A percentile compares a stretch with the other conserved stretches of the same genome.
Evolutionary conservation across 2,329 filamentous ascomycete species (phyloP).

Genomic region (Colletotrichum agaves): DNA sequence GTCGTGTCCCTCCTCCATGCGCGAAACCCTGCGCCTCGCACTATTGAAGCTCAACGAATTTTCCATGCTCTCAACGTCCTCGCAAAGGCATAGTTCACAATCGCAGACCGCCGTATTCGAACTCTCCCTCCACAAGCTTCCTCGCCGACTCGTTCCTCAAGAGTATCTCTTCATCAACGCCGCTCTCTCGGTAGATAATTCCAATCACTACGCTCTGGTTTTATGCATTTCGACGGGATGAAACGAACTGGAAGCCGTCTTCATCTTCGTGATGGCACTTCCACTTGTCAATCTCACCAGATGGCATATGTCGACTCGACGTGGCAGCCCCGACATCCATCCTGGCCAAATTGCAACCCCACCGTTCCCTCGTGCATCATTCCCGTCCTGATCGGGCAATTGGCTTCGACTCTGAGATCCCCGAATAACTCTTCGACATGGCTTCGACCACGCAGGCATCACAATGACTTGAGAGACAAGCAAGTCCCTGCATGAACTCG

Average conservation of each 20-base stretch:
- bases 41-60: background rate
- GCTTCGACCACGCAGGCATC: background rate
- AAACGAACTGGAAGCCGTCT: background rate
- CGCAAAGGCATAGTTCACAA: background rate
- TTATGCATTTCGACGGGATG: background rate
- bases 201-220: too few species aligned
- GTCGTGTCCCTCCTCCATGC: background rate
- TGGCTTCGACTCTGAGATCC: background rate
- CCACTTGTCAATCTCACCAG: background rate
- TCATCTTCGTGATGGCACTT: constrained; percentile 6
- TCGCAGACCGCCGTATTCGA: background rate
- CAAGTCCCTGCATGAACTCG: constrained; percentile 11
- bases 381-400: background rate
- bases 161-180: background rate
- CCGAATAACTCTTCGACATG: background rate
- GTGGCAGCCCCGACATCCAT: background rate
- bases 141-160: background rate
- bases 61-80: background rate
- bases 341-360: background rate
- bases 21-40: constrained; percentile 32
- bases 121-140: background rate
- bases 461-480: background rate
- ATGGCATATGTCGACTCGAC: constrained; percentile 25
- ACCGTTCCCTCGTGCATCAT: background rate
- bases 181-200: background rate